Conservation (phyloP, 306 rosid species). For the Cucumis sativus region Cucumber_9930_V3 NC_026657.2:24864001-24864500, state of each 20-base stretch:
- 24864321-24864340: too few species aligned
- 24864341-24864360: too few species aligned
- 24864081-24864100: constrained; percentile 7
- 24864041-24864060: neutral
- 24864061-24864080: neutral
- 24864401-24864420: too few species aligned
- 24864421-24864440: too few species aligned
- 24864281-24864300: too few species aligned
- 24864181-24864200: neutral
- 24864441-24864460: too few species aligned
- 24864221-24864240: neutral
- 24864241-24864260: neutral
- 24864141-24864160: neutral
- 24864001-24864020: neutral
- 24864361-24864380: too few species aligned
- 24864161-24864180: neutral
- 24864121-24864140: constrained; percentile 7
- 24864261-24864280: too few species aligned
- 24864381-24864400: too few species aligned
- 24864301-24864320: too few species aligned
- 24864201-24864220: neutral
- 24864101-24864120: constrained; percentile 5
- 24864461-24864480: too few species aligned
- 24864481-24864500: too few species aligned
- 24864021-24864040: neutral